Evolutionary conservation across 805 yeast species (phyloP), one percentile per base, ranked within the genome.

Genomic region (Saccharomyces eubayanus): DNA sequence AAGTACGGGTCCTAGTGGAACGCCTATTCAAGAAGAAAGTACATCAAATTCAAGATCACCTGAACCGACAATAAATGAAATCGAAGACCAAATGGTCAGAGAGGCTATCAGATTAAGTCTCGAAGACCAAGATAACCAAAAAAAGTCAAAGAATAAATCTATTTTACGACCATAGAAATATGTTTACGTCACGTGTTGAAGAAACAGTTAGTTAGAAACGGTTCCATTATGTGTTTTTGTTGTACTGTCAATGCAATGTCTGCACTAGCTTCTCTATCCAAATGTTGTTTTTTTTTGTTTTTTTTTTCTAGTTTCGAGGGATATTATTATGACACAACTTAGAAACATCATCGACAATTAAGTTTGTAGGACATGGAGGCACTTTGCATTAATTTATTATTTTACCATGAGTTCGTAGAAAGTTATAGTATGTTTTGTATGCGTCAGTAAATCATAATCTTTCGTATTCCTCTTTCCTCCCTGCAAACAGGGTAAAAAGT

Each of bases 51-150:
- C 51, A 45, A 49, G 52, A 48, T 51, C 54, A 20, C 46, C 41
- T 56, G 60, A 50, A 62, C 63, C 53, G 31, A 56, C 57, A 27
- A 52, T 62, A 12, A 53, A 55, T 27, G 81, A 78, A 45, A 57
- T 81, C 59, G 89, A 90, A 67, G 87, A 87, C 53, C 74, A 84
- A 60, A 87, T 89, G 96, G 75, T 90, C 49, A 86, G 86, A 61
- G 91, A 88, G 64, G 97, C 96, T 0, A 76, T 90, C 69, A 74
- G 88, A 57, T 72, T 89, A 49, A 84, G 91, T 48, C 67, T 89
- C 43, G 68, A 85, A 47, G 95, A 88, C 12, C 54, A 59, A 48
- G 54, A 55, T 31, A 51, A 51, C 27, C 46, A 49, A 51, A 50
- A 29, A 45, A 31, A 48, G 31, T 29, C 36, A 49, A 51, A 28